Conservation (phyloP, 75 land plant species). For the Gnetum montanum region DNA sequence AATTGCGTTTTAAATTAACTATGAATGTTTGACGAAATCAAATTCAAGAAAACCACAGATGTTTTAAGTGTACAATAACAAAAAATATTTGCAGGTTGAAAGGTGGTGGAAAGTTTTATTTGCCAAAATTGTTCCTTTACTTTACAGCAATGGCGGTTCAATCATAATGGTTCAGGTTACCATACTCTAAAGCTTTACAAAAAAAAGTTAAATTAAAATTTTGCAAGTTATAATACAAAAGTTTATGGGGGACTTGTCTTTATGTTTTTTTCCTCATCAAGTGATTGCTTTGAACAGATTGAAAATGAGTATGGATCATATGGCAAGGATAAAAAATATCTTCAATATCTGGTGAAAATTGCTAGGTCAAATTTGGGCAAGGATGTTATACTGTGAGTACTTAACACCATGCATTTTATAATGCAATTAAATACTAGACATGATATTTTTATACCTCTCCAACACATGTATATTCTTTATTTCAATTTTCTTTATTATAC, state of each 20-base stretch:
- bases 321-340: conserved; percentile 69
- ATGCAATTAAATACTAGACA: too few relatives aligned
- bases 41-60: too few relatives aligned
- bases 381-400: conserved; percentile 57
- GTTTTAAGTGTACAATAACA: neutral
- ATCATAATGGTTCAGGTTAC: conserved; percentile 88
- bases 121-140: conserved; percentile 58
- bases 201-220: too few relatives aligned
- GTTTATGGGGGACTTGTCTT: too few relatives aligned
- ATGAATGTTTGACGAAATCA: too few relatives aligned
- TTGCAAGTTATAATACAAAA: too few relatives aligned
- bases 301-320: conserved; percentile 97
- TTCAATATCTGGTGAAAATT: conserved; percentile 47
- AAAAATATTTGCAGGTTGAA: conserved; percentile 61
- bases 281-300: too few relatives aligned
- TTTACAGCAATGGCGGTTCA: conserved; percentile 79
- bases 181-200: neutral
- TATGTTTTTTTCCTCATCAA: neutral
- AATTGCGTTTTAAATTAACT: too few relatives aligned
- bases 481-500: too few relatives aligned
- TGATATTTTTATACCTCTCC: too few relatives aligned
- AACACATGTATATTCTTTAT: too few relatives aligned
- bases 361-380: conserved; percentile 65
- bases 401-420: too few relatives aligned
- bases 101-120: conserved; percentile 83